A percentile compares a stretch with the other conserved stretches of the same genome.
These are phyloP conservation scores for Microcyclosporella mali DNA, from an alignment of 2,329 filamentous ascomycete species.

Conservation along the genomic window DNA sequence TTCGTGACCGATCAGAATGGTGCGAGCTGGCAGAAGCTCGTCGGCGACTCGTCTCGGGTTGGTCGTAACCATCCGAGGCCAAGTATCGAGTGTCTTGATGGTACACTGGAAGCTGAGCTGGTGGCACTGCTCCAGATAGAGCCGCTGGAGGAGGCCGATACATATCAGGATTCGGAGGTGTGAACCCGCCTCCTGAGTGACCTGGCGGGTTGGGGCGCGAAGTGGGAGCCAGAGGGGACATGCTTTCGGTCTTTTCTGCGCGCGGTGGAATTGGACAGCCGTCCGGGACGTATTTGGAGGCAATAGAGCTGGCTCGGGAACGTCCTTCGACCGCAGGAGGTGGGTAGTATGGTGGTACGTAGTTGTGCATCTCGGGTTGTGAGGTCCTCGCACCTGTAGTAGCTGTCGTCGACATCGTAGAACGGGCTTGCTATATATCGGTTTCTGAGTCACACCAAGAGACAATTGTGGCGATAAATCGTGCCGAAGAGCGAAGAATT, in stretches of 20 bases:
- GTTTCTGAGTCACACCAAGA: no score
- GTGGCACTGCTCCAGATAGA: slow-evolving; percentile 1
- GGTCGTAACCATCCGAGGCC: neutral
- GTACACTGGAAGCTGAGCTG: neutral
- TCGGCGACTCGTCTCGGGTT: neutral
- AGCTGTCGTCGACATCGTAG: no score
- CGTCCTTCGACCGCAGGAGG: neutral
- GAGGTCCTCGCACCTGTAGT: no score
- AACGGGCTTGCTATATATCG: neutral
- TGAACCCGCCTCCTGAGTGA: slow-evolving; percentile 1
- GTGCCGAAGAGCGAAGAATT: neutral
- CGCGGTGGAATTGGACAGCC: neutral
- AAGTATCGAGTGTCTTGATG: neutral
- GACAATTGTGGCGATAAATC: no score
- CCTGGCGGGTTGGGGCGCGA: neutral
- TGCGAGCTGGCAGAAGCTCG: neutral
- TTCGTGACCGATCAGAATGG: neutral
- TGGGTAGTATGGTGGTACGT: neutral
- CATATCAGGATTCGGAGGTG: slow-evolving; percentile 7
- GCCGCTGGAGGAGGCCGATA: slow-evolving; percentile 3
- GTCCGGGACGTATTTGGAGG: slow-evolving; percentile 7
- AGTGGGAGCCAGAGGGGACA: slow-evolving; percentile 1
- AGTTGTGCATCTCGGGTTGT: neutral
- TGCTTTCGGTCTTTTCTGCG: slow-evolving; percentile 2
- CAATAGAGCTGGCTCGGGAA: slow-evolving; percentile 4